These are phyloP conservation scores for Clonostachys rhizophaga DNA, from an alignment of 2,329 filamentous ascomycete species.

Conservation along the genomic window DNA sequence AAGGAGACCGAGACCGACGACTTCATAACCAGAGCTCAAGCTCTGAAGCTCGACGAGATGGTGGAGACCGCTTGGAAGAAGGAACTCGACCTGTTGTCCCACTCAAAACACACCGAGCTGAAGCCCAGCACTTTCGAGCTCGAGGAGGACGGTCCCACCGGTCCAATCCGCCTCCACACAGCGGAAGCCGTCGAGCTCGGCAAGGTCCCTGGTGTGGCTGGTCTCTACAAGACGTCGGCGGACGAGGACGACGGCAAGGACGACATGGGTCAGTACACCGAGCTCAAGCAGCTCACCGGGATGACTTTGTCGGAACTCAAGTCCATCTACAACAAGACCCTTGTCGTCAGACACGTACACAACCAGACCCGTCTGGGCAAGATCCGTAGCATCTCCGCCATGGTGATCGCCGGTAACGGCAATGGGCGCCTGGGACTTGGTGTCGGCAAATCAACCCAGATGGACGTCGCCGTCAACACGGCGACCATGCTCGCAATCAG, in stretches of 20 bases:
- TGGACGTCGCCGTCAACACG: conserved; percentile 62
- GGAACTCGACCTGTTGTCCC: conserved; percentile 27
- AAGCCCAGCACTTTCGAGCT: conserved; percentile 27
- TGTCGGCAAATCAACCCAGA: conserved; percentile 81
- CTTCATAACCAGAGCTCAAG: conserved; percentile 14
- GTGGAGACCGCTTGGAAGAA: conserved; percentile 26
- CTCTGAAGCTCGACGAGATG: conserved; percentile 28
- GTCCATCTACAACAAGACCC: conserved; percentile 60
- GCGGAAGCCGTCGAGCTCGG: conserved; percentile 44
- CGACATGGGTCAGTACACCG: conserved; percentile 42
- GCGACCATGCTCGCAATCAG: conserved; percentile 77
- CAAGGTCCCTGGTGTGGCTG: conserved; percentile 47
- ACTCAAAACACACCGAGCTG: conserved; percentile 20
- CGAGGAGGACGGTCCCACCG: conserved; percentile 27
- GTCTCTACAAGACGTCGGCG: conserved; percentile 43
- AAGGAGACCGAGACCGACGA: not conserved
- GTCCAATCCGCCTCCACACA: conserved; percentile 26
- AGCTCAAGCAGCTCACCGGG: conserved; percentile 50
- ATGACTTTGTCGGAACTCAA: conserved; percentile 47
- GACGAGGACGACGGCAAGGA: conserved; percentile 46
- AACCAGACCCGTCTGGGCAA: conserved; percentile 98
- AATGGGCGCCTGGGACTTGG: conserved; percentile 85
- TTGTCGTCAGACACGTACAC: conserved; percentile 70
- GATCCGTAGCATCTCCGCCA: conserved; percentile 68
- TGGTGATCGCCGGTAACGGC: conserved; percentile 82